A percentile compares a stretch with the other conserved stretches of the same genome.
phyloP scores from a whole-genome alignment of 768 basidiomycete species.

The Boletus coccyginus region DNA sequence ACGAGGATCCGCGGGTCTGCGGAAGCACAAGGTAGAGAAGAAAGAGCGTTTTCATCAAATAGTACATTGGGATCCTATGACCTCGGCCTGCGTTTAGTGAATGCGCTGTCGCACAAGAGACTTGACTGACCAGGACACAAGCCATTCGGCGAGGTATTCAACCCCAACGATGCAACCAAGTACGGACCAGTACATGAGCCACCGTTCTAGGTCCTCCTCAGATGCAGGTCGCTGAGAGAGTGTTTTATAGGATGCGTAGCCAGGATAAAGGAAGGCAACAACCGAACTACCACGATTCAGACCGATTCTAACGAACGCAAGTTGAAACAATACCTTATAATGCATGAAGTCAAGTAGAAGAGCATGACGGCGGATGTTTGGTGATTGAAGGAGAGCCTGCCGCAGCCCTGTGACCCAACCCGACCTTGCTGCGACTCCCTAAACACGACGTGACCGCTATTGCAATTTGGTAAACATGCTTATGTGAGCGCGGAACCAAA shows the following conservation, averaged over 20 bases:
- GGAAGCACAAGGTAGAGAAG: conserved; percentile 89
- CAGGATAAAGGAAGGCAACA: conserved; percentile 84
- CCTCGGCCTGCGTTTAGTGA: conserved; percentile 8
- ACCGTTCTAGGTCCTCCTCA: conserved; percentile 83
- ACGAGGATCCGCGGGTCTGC: conserved; percentile 84
- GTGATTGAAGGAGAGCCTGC: conserved; percentile 1
- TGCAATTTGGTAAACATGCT: conserved; percentile 13
- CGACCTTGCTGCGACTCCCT: background rate
- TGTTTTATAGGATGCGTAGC: conserved; percentile 96
- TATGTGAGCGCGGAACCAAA: conserved; percentile 17
- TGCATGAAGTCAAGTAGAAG: conserved; percentile 40
- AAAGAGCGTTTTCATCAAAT: conserved; percentile 74
- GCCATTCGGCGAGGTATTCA: conserved; percentile 86
- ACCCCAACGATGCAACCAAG: conserved; percentile 77
- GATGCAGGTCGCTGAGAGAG: conserved; percentile 84
- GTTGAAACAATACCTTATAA: conserved; percentile 35
- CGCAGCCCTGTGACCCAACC: background rate
- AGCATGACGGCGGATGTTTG: conserved; percentile 31
- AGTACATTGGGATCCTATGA: conserved; percentile 86
- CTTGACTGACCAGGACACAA: conserved; percentile 71
- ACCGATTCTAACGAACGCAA: background rate
- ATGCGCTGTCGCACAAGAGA: conserved; percentile 7
- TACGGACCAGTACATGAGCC: conserved; percentile 98
- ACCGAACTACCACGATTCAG: conserved; percentile 46
- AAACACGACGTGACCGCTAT: conserved; percentile 9